phyloP scores from a whole-genome alignment of 768 basidiomycete genomes.

The Guyanaporus albipodus region DNA sequence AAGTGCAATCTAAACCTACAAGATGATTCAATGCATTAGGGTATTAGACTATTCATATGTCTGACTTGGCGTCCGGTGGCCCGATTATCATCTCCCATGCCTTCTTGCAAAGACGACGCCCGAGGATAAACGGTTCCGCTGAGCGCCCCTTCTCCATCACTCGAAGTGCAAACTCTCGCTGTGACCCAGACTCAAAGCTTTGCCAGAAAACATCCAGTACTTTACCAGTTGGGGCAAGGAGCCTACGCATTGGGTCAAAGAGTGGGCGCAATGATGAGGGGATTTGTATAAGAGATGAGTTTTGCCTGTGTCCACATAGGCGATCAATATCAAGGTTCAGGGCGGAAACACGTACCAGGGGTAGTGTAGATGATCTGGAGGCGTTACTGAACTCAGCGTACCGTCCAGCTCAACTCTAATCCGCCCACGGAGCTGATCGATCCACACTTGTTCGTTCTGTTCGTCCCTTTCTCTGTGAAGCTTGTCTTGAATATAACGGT shows the following conservation, averaged over 20 bases:
- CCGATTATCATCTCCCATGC: constrained; percentile 38
- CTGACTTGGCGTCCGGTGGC: constrained; percentile 26
- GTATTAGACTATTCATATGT: constrained; percentile 24
- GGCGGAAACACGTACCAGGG: constrained; percentile 38
- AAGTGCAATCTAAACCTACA: constrained; percentile 7
- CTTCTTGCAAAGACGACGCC: constrained; percentile 35
- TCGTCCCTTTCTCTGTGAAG: constrained; percentile 44
- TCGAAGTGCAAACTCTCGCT: constrained; percentile 51
- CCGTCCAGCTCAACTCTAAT: constrained; percentile 26
- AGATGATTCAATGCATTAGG: constrained; percentile 9
- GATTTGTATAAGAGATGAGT: constrained; percentile 54
- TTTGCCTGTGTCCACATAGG: constrained; percentile 32
- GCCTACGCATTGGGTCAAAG: constrained; percentile 46
- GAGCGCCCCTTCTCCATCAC: constrained; percentile 64
- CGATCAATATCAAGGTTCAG: neutral
- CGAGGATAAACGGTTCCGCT: constrained; percentile 51
- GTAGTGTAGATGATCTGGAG: constrained; percentile 22
- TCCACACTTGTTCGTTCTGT: constrained; percentile 48
- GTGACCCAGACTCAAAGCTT: constrained; percentile 55
- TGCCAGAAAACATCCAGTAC: constrained; percentile 49
- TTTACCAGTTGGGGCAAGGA: constrained; percentile 55
- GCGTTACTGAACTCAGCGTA: constrained; percentile 26
- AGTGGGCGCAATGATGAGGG: constrained; percentile 56
- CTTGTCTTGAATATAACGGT: constrained; percentile 30
- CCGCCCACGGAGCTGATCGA: constrained; percentile 20